A percentile compares a stretch with the other conserved stretches of the same genome.
These are phyloP conservation scores for Penicillium sclerotigenum DNA, from an alignment of 2,329 filamentous ascomycete species.

Conservation along the genomic window DNA sequence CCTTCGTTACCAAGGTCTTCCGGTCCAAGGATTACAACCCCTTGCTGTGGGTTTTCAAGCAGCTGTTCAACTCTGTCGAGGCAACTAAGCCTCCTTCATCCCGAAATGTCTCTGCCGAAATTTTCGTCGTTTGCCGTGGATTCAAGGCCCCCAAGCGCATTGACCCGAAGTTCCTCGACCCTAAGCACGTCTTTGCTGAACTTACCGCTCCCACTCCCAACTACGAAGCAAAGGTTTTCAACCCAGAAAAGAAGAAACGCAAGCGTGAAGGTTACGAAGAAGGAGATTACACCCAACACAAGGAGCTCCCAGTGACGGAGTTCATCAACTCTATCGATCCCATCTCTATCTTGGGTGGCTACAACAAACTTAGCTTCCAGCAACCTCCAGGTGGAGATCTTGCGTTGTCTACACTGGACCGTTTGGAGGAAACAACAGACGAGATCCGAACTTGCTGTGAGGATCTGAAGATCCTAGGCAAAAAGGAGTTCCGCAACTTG, in stretches of 20 bases:
- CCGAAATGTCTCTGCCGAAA: constrained; percentile 94
- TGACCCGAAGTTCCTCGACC: constrained; percentile 88
- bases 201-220: constrained; percentile 81
- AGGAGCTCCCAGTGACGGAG: constrained; percentile 81
- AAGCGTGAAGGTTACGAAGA: constrained; percentile 98
- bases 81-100: constrained; percentile 96
- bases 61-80: constrained; percentile 91
- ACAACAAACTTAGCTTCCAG: constrained; percentile 80
- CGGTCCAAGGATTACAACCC: constrained; percentile 95
- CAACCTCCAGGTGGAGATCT: constrained; percentile 80
- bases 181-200: constrained; percentile 87
- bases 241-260: constrained; percentile 94
- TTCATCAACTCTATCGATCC: constrained; percentile 94
- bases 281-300: constrained; percentile 88
- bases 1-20: constrained; percentile 97
- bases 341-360: constrained; percentile 81
- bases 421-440: constrained; percentile 78
- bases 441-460: constrained; percentile 76
- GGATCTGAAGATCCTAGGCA: constrained; percentile 84
- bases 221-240: constrained; percentile 97
- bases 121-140: constrained; percentile 94
- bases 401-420: constrained; percentile 78
- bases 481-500: constrained; percentile 89
- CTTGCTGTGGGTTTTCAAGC: constrained; percentile 94
- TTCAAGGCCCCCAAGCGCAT: constrained; percentile 93